phyloP scores from a whole-genome alignment of 768 basidiomycete genomes.

The Thelephora ganbajun region DNA sequence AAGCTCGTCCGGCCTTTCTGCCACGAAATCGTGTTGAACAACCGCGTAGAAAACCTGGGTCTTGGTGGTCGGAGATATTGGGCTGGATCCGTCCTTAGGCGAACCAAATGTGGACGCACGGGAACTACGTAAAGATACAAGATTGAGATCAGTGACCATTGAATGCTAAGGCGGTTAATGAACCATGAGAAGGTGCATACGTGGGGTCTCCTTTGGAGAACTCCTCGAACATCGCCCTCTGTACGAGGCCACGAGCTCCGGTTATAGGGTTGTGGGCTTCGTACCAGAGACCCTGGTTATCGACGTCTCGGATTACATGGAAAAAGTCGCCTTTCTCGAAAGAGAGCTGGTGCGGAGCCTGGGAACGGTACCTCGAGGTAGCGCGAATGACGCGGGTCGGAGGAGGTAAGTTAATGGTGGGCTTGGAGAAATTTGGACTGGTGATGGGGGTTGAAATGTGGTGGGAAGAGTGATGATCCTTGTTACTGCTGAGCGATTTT shows the following conservation, averaged over 20 bases:
- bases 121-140: constrained; percentile 4
- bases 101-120: neutral
- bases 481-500: constrained; percentile 61
- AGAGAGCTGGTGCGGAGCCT: constrained; percentile 72
- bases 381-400: constrained; percentile 96
- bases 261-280: constrained; percentile 91
- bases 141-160: neutral
- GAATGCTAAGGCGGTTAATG: neutral
- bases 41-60: constrained; percentile 80
- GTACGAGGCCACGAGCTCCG: constrained; percentile 84
- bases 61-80: constrained; percentile 15
- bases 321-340: constrained; percentile 96
- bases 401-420: constrained; percentile 55
- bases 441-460: constrained; percentile 62
- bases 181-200: constrained; percentile 28
- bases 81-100: constrained; percentile 1
- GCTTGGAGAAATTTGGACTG: constrained; percentile 55
- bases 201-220: constrained; percentile 58
- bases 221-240: constrained; percentile 79
- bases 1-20: constrained; percentile 94
- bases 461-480: constrained; percentile 34
- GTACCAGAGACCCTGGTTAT: constrained; percentile 54
- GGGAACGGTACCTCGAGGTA: constrained; percentile 45
- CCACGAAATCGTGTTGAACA: constrained; percentile 88
- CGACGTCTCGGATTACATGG: constrained; percentile 75